Percentiles rank a stretch among this genome's conserved stretches.
These are phyloP conservation scores for Urostyla sp. DNA, from an alignment of 73 alveolate species.

Conservation along the genomic window DNA sequence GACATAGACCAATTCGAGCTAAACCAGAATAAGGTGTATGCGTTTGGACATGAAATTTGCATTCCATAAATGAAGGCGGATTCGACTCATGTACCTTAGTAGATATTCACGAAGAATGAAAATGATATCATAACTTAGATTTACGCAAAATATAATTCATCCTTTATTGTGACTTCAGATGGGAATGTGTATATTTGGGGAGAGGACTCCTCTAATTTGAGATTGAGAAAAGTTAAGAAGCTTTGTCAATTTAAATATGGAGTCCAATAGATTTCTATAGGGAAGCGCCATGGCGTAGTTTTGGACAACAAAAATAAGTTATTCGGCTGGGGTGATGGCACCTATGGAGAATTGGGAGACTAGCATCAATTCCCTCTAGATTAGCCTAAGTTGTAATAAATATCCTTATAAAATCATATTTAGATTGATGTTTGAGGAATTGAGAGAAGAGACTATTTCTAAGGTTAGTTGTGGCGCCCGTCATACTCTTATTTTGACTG, in stretches of 20 bases:
- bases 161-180: not conserved
- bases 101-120: not conserved
- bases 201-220: slow-evolving; percentile 2
- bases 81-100: slow-evolving; percentile 18
- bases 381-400: not conserved
- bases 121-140: not conserved
- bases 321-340: slow-evolving; percentile 65
- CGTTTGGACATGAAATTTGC: slow-evolving; percentile 39
- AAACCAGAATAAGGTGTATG: not conserved
- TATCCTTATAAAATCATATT: slow-evolving; percentile 6
- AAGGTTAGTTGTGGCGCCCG: slow-evolving; percentile 45
- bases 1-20: not conserved
- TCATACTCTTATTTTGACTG: slow-evolving; percentile 25
- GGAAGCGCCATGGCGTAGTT: slow-evolving; percentile 49
- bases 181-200: slow-evolving; percentile 48
- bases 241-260: slow-evolving; percentile 1
- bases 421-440: too few species aligned
- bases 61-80: not conserved
- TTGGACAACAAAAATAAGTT: slow-evolving; percentile 4
- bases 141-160: slow-evolving; percentile 23
- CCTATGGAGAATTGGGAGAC: slow-evolving; percentile 61
- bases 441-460: not conserved
- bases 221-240: slow-evolving; percentile 31
- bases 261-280: slow-evolving; percentile 18
- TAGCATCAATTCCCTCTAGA: slow-evolving; percentile 18